Base-by-base conservation (phyloP, 1,284 basidiomycete genomes). In the Caloboletus firmus region DNA sequence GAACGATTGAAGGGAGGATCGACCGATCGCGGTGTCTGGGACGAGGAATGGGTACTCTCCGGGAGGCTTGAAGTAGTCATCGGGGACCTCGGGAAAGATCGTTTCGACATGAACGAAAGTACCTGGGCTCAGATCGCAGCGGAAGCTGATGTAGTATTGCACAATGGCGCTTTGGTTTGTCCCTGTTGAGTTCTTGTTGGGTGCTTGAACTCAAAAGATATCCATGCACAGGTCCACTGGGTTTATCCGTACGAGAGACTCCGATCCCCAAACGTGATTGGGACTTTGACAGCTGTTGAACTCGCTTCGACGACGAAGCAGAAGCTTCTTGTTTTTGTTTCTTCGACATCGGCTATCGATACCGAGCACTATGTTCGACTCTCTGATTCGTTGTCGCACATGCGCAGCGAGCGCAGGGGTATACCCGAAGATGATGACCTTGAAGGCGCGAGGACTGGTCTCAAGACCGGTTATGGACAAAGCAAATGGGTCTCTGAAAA, bases 401-500 rank as follows among this genome's bases (percentile, higher is more conserved):
- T 79, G 37, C 71, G 75, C 7, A 73, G 77, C 3, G 66, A 73
- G 15, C 69, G 67, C 28, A 74, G 73, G 9, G 97, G 95, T 55
- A 79, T 99, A 31, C 86, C 90, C 1, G 97, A 99, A 71, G 79
- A 74, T 36, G 97, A 99, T 65, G 84, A 95, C 63, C 82, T 99
- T n/a, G 92, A 96, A 63, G 95, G 91, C 22, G 92, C 94, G 2
- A 80, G 85, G 54, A 74, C 69, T 0, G 79, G 84, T 2, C 79
- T 99, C 51, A 91, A 90, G 69, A 92, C 91, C 0, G 97, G 97
- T 0, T 99, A 99, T 72, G 95, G 96, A 5, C 96, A 99, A 76
- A 90, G 85, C 52, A 99, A 99, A 76, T 99, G 96, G 96, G 97
- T 99, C 0, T 91, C 94, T 0, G 97, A 99, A 74, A 95, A 94